Evolutionary conservation across 1,284 basidiomycete species (phyloP), one percentile per base, ranked within the genome.

Genomic region (Kalmanozyma brasiliensis): DNA sequence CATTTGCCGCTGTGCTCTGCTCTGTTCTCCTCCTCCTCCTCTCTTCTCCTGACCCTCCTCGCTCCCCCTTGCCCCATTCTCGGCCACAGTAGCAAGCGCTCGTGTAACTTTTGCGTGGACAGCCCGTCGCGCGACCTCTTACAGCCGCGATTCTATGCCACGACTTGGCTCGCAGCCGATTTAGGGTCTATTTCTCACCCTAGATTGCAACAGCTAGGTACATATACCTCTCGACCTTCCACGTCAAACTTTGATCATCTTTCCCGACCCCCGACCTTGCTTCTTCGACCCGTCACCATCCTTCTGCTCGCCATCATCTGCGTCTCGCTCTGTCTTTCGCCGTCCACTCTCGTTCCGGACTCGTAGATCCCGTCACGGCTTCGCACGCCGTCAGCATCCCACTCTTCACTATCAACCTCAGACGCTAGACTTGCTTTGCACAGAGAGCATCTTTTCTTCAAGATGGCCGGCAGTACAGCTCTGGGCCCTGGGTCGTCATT

Each of bases 401-500:
- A 8, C 19, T 8, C 11, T n/a, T 19, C 11, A 14, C 51, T 23
- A 20, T n/a, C 34, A 24, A 13, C 14, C 34, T 19, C 16, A n/a
- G n/a, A n/a, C 42, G 22, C 44, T 34, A 43, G 38, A 44, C 33
- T 26, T 26, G 32, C 19, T 13, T 23, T 9, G 24, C 41, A 41
- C 20, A 36, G 45, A 45, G 40, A 49, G 49, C 41, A 34, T 13
- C 35, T 9, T 23, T 14, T 17, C 14, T 14, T 36, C 61, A 58
- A 63, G 38, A 63, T 63, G 61, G 49, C 58, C n/a, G n/a, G n/a
- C n/a, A n/a, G n/a, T n/a, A n/a, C n/a, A n/a, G n/a, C n/a, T n/a
- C n/a, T n/a, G 19, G 58, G 49, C 42, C 4, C 42, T 4, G 58
- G 58, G 61, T 20, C 58, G 14, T 53, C 42, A 24, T 59, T 55